Base-by-base conservation (phyloP, 805 yeast genomes). In the Wickerhamomyces silvicola region DNA sequence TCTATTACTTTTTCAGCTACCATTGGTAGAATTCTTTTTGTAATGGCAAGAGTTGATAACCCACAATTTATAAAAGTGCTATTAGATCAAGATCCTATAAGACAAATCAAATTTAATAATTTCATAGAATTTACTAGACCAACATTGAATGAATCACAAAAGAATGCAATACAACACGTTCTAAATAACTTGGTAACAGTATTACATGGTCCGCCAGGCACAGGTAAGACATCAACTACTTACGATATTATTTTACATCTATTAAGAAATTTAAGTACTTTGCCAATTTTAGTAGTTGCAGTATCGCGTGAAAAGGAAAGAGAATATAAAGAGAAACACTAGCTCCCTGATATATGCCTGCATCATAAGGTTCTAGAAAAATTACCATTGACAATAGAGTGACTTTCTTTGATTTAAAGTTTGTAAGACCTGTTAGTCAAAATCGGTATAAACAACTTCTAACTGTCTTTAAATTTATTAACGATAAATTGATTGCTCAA, bases 1-100 rank as follows among this genome's bases (percentile, higher is more conserved):
- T 21, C 48, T 81, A 10, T 46, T 80, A 30, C 85, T 86, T 1
- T 75, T 14, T 72, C 81, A 7, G 72, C 74, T 5, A 80, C 81
- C 3, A 71, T 76, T 6, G 68, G 74, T 26, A 60, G 87, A 52
- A 76, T 78, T 6, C 60, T 80, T 49, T 68, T 71, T 42, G 81
- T 86, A 1, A 81, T 80, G 84, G 63, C 73, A 2, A 63, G 72
- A 28, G 62, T 79, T 22, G 65, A 64, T 27, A 75, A 75, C 48
- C 64, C 66, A 7, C 68, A 60, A 31, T 75, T 76, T 42, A 62
- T 66, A 32, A 66, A 66, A 32, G 64, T 75, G 68, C 52, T 76
- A 13, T 46, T 75, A 30, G 82, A 81, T 5, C 66, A 72, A 34
- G 63, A 70, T 33, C 69, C 75, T 22, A 66, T 74, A 38, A 62